Evolutionary conservation across 352 stramenopile species (phyloP), one percentile per base, ranked within the genome.

Genomic region (Pythium pyrilobum): DNA sequence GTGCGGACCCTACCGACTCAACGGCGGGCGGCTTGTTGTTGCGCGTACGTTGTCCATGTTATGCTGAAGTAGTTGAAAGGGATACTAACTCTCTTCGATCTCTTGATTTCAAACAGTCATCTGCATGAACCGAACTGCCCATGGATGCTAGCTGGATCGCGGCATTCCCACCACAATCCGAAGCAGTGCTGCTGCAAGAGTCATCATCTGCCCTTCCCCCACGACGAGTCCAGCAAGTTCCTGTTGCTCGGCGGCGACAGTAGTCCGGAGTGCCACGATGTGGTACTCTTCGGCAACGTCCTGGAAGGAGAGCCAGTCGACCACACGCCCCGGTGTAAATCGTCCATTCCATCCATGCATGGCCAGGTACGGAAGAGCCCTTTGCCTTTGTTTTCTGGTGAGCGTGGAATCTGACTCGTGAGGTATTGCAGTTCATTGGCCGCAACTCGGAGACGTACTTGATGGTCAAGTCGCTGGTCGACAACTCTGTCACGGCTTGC

Each of bases 191-290:
- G 81, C 50, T 92, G 81, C 63, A 92, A 90, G 34, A 73, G 73
- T 0, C 62, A 86, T 4, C 50, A 59, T 18, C 59, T 92, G 16
- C 59, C 75, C 36, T 92, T 87, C 41, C 81, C 81, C 1, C 81
- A 92, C 41, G 81, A 92, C 45, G 81, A 92, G 45, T 90, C 79
- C 16, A 89, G 77, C 64, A 92, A 92, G 34, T 92, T 92, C 43
- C 25, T 92, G 13, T 49, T 92, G 5, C 50, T 90, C 4, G 78
- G 76, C 23, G 62, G 58, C 4, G 61, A 69, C 38, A 66, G 70
- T 4, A 32, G 37, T 31, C 34, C 59, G 13, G 40, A 69, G 8
- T 56, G 66, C 12, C 81, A 92, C 43, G 77, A 89, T 42, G 72
- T 92, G 23, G 69, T 86, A 24, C 58, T 92, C 11, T 92, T 92